Evolutionary conservation across 2,329 filamentous ascomycete species (phyloP).

Genomic region (Cercospora janseana): DNA sequence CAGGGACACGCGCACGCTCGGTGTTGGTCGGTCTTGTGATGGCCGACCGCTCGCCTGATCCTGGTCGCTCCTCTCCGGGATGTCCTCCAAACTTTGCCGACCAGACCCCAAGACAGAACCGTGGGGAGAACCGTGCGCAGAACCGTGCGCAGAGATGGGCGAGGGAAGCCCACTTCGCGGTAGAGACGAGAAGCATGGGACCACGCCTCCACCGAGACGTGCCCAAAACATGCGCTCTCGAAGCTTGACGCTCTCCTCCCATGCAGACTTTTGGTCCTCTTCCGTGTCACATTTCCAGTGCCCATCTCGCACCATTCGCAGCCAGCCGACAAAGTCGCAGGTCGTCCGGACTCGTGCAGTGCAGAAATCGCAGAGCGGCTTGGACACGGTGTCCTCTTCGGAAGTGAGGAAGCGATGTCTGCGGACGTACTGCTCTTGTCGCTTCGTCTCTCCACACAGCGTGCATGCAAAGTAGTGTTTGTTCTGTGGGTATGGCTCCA

Average conservation of each 20-base stretch:
- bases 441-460: conserved; percentile 80
- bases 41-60: not conserved
- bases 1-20: conserved; percentile 6
- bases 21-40: conserved; percentile 6
- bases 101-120: conserved; percentile 10
- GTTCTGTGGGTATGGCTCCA: conserved; percentile 71
- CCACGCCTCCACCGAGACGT: conserved; percentile 83
- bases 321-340: conserved; percentile 88
- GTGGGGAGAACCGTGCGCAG: not conserved
- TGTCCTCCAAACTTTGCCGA: conserved; percentile 26
- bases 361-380: conserved; percentile 88
- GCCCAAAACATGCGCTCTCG: conserved; percentile 98
- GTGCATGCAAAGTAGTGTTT: conserved; percentile 69
- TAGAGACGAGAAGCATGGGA: conserved; percentile 56
- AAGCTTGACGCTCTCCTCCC: conserved; percentile 89
- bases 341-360: conserved; percentile 78
- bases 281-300: conserved; percentile 82
- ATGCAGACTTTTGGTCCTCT: conserved; percentile 80
- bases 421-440: conserved; percentile 67
- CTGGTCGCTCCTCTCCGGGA: conserved; percentile 20
- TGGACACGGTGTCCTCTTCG: conserved; percentile 80
- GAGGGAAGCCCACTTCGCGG: conserved; percentile 16
- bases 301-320: conserved; percentile 88
- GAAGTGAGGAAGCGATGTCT: conserved; percentile 86
- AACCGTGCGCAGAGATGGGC: conserved; percentile 18